These are phyloP conservation scores for Hyphodiscus sp. DNA, from an alignment of 2,329 filamentous ascomycete species.

Conservation along the genomic window DNA sequence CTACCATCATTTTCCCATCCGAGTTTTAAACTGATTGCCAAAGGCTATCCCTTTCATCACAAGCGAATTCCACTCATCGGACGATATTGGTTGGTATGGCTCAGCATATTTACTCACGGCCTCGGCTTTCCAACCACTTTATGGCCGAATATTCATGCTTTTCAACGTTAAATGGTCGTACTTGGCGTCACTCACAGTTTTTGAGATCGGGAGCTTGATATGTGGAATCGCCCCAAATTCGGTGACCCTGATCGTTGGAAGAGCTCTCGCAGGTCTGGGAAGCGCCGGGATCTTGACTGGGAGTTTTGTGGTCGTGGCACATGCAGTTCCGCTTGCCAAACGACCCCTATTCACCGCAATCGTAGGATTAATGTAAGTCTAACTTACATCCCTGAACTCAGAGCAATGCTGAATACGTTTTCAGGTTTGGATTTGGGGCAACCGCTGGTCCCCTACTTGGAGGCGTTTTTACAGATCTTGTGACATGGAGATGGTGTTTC, in stretches of 20 bases:
- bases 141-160: slow-evolving; percentile 17
- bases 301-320: slow-evolving; percentile 36
- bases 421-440: slow-evolving; percentile 19
- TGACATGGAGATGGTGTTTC: slow-evolving; percentile 33
- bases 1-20: neutral
- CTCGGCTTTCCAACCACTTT: slow-evolving; percentile 20
- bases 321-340: slow-evolving; percentile 14
- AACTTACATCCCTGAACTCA: slow-evolving; percentile 6
- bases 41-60: slow-evolving; percentile 36
- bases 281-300: slow-evolving; percentile 31
- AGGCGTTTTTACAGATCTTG: slow-evolving; percentile 31
- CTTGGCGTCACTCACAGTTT: slow-evolving; percentile 23
- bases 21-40: neutral
- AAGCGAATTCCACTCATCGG: slow-evolving; percentile 29
- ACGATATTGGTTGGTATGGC: slow-evolving; percentile 34
- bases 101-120: slow-evolving; percentile 32
- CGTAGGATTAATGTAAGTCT: slow-evolving; percentile 24
- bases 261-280: slow-evolving; percentile 29
- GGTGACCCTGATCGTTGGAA: slow-evolving; percentile 28
- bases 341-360: slow-evolving; percentile 25
- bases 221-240: slow-evolving; percentile 29
- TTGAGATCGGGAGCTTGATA: slow-evolving; percentile 29
- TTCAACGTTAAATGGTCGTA: slow-evolving; percentile 25
- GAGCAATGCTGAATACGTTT: slow-evolving; percentile 7
- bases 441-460: slow-evolving; percentile 30